phyloP scores from a whole-genome alignment of 768 basidiomycete genomes.

The Chlorophyllum brunneum region DNA sequence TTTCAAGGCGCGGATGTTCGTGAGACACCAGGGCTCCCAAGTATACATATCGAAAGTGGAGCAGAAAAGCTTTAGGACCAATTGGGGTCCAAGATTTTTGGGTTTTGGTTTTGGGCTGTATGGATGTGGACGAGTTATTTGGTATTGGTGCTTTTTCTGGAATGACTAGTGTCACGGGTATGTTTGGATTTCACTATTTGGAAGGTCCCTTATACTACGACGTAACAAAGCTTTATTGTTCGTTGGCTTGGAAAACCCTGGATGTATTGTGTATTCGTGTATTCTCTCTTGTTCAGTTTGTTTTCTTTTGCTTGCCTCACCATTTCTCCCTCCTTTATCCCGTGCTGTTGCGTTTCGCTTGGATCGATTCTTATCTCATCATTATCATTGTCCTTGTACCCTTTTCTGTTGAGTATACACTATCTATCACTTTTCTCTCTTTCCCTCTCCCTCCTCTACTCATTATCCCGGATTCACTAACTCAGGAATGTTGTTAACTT shows the following conservation, averaged over 20 bases:
- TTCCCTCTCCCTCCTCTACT: no score
- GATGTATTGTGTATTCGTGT: not conserved
- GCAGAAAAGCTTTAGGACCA: not conserved
- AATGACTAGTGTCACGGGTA: not conserved
- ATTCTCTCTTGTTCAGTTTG: not conserved
- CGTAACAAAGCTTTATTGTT: not conserved
- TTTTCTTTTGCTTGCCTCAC: no score
- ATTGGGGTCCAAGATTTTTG: not conserved
- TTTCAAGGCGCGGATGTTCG: not conserved
- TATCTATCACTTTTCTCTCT: no score
- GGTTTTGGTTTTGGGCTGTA: not conserved
- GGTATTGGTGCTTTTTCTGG: not conserved
- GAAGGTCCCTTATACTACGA: not conserved
- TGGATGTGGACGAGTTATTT: not conserved
- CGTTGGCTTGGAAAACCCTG: not conserved
- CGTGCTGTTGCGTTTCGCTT: no score
- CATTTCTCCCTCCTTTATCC: no score
- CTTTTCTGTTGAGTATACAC: no score
- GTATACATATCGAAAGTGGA: not conserved
- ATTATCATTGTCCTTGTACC: no score
- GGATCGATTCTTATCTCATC: no score
- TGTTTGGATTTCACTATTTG: not conserved
- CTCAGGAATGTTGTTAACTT: no score
- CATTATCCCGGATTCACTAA: no score
- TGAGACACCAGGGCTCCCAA: not conserved